Conservation (phyloP, 441 rosid genomes). For the Brassica balearica region DNA sequence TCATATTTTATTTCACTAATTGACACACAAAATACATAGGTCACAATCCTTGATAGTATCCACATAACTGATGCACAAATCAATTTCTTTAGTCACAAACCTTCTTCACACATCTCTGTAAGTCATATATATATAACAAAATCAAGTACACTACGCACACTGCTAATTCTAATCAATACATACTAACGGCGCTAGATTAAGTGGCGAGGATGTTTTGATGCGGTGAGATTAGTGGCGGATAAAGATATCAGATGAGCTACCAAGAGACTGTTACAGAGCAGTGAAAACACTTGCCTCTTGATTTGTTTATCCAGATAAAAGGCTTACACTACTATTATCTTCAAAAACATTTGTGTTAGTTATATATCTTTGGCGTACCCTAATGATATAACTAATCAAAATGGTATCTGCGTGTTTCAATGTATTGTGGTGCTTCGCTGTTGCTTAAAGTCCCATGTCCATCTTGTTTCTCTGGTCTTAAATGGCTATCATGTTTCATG, state of each 20-base stretch:
- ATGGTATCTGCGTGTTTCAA: no score
- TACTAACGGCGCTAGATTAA: not conserved
- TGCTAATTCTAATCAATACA: not conserved
- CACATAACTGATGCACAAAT: not conserved
- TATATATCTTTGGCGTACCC: not conserved
- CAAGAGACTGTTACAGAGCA: constrained; percentile 8
- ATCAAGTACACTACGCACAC: not conserved
- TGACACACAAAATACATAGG: not conserved
- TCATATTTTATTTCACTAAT: not conserved
- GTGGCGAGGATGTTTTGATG: constrained; percentile 14
- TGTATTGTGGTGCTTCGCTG: no score
- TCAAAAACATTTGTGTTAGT: constrained; percentile 4
- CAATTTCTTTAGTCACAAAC: not conserved
- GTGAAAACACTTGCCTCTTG: constrained; percentile 19
- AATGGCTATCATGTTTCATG: no score
- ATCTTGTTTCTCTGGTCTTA: no score
- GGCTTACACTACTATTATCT: not conserved
- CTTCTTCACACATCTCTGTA: not conserved
- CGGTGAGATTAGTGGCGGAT: constrained; percentile 14
- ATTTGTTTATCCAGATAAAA: not conserved
- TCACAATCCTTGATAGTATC: not conserved
- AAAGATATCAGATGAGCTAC: constrained; percentile 8
- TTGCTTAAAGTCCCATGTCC: not conserved
- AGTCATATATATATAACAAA: not conserved
- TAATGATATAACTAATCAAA: no score